Evolutionary conservation across 805 yeast species (phyloP).

Genomic region (Lipomyces sp.): DNA sequence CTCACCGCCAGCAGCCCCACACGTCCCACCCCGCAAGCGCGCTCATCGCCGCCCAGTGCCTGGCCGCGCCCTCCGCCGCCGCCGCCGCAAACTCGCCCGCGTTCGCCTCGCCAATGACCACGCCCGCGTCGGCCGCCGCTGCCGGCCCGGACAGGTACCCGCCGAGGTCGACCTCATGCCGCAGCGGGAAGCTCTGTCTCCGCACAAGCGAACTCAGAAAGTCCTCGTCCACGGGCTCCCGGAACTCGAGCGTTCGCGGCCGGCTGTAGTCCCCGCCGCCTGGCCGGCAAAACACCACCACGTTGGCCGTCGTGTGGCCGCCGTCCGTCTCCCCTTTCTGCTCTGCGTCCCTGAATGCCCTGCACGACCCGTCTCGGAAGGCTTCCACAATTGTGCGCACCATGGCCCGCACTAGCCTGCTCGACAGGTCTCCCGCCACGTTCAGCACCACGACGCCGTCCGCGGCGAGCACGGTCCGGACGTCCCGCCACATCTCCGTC

Average conservation of each 20-base stretch:
- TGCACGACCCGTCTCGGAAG: constrained; percentile 5
- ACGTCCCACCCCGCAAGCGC: constrained; percentile 13
- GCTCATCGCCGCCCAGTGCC: constrained; percentile 17
- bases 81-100: constrained; percentile 1
- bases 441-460: constrained; percentile 27
- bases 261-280: neutral
- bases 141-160: constrained; percentile 10
- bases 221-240: constrained; percentile 16
- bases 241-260: constrained; percentile 8
- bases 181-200: constrained; percentile 2
- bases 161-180: constrained; percentile 16
- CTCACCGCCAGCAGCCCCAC: constrained; percentile 21
- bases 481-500: constrained; percentile 21
- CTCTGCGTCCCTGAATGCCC: neutral
- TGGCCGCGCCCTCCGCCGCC: constrained; percentile 14
- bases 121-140: constrained; percentile 4
- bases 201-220: constrained; percentile 18
- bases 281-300: constrained; percentile 22
- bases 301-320: constrained; percentile 10
- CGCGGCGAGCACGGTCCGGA: constrained; percentile 10
- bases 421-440: constrained; percentile 19
- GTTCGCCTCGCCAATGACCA: constrained; percentile 5
- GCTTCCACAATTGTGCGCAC: constrained; percentile 18
- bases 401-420: constrained; percentile 3
- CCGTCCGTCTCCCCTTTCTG: neutral